Evolutionary conservation across 108 stramenopile genomes (phyloP).

Genomic region (Cyclostephanos tholiformis): DNA sequence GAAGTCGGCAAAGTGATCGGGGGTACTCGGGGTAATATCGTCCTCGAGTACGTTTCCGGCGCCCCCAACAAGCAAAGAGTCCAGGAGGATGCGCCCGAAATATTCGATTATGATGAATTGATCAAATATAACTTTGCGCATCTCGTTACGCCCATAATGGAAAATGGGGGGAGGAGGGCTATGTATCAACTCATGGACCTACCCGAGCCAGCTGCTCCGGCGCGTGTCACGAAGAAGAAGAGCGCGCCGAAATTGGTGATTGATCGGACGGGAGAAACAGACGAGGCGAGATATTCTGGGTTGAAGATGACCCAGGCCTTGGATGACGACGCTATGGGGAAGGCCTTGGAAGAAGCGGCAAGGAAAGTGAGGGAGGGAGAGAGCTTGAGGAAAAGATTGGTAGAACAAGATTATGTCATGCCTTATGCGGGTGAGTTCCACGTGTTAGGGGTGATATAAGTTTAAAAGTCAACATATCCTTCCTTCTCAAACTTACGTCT

Average conservation of each 20-base stretch:
- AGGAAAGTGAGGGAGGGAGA: conserved; percentile 62
- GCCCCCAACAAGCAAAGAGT: conserved; percentile 70
- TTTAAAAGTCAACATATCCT: not conserved
- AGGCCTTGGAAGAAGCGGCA: conserved; percentile 61
- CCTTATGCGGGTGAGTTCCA: conserved; percentile 65
- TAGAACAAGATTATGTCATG: conserved; percentile 68
- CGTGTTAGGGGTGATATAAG: not conserved
- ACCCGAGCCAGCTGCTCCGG: conserved; percentile 50
- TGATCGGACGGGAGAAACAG: conserved; percentile 74
- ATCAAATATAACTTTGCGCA: conserved; percentile 68
- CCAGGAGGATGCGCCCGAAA: conserved; percentile 63
- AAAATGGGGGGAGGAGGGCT: conserved; percentile 69
- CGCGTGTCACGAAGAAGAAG: conserved; percentile 40
- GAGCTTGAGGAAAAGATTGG: conserved; percentile 54
- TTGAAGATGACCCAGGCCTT: conserved; percentile 73
- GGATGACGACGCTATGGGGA: conserved; percentile 74
- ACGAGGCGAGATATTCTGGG: conserved; percentile 72
- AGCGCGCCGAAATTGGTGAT: conserved; percentile 68
- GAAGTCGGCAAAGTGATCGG: conserved; percentile 74
- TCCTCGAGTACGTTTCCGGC: conserved; percentile 77
- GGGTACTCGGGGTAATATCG: conserved; percentile 74
- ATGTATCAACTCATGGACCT: conserved; percentile 78
- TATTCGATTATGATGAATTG: conserved; percentile 82
- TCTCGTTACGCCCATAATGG: conserved; percentile 78
- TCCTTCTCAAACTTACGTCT: not conserved